phyloP scores from a whole-genome alignment of 2,329 filamentous ascomycete species.

The Phialophora macrospora region DNA sequence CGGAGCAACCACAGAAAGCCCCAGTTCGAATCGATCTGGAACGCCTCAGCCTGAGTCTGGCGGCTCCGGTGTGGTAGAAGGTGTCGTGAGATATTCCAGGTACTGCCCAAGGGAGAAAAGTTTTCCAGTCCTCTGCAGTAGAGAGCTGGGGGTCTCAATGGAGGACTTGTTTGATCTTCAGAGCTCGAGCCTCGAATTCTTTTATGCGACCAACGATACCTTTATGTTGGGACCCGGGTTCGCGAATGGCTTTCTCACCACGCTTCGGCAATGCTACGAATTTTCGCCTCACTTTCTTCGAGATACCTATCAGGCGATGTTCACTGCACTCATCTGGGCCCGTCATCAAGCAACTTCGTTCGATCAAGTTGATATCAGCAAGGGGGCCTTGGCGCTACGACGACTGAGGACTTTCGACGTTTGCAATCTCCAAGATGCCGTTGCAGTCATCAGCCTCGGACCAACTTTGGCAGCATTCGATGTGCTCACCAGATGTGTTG shows the following conservation, averaged over 20 bases:
- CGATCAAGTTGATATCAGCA: too few relatives aligned
- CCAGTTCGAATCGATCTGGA: neutral
- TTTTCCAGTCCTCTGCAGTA: neutral
- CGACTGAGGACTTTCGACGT: too few relatives aligned
- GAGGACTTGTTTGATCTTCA: neutral
- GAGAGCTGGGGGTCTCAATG: neutral
- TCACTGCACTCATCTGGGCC: too few relatives aligned
- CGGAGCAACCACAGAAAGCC: neutral
- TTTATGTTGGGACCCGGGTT: slow-evolving; percentile 27
- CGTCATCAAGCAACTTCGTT: too few relatives aligned
- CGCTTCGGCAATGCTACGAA: slow-evolving; percentile 4
- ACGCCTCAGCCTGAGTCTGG: neutral
- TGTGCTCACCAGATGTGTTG: too few relatives aligned
- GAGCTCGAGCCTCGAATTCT: slow-evolving; percentile 6
- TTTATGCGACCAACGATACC: slow-evolving; percentile 19
- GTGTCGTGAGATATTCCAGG: neutral
- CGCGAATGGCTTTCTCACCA: slow-evolving; percentile 11
- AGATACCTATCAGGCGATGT: too few relatives aligned
- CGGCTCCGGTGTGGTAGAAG: too few relatives aligned
- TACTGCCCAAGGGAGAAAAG: neutral
- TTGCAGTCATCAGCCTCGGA: too few relatives aligned
- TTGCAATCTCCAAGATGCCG: too few relatives aligned
- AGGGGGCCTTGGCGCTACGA: too few relatives aligned
- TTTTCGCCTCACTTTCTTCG: neutral
- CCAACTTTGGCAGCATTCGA: too few relatives aligned